Conservation (phyloP, 2,329 filamentous ascomycete species). For the Amauroascus verrucosus region DNA sequence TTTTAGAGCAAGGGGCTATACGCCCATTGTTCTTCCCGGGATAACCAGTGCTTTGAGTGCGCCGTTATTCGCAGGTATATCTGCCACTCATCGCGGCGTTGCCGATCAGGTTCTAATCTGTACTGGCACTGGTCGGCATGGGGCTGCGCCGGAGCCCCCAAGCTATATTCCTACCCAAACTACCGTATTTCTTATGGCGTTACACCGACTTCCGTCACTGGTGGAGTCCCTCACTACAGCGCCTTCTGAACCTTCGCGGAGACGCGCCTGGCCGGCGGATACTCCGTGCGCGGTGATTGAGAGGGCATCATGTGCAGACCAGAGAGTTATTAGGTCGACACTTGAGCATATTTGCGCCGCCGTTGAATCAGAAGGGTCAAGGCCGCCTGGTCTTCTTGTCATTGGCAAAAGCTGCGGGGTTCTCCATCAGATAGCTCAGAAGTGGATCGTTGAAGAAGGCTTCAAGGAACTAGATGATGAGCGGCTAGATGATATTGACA, state of each 20-base stretch:
- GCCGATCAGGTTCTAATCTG: constrained; percentile 93
- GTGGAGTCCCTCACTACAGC: constrained; percentile 55
- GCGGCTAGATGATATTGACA: constrained; percentile 17
- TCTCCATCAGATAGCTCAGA: constrained; percentile 51
- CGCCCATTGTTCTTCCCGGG: constrained; percentile 68
- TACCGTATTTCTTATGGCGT: constrained; percentile 87
- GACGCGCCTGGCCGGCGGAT: constrained; percentile 53
- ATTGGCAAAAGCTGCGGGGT: constrained; percentile 77
- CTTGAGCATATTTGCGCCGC: constrained; percentile 68
- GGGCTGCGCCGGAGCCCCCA: constrained; percentile 69
- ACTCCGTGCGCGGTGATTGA: constrained; percentile 91
- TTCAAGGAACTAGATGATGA: constrained; percentile 59
- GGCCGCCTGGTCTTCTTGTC: constrained; percentile 80
- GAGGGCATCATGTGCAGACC: constrained; percentile 85
- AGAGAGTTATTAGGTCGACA: constrained; percentile 82
- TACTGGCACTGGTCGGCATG: constrained; percentile 89
- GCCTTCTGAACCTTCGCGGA: constrained; percentile 20
- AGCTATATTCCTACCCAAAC: constrained; percentile 67
- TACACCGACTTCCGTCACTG: constrained; percentile 70
- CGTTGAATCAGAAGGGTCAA: constrained; percentile 76
- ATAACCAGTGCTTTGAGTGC: constrained; percentile 82
- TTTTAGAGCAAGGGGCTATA: constrained; percentile 63
- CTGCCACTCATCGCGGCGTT: constrained; percentile 77
- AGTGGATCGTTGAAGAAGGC: constrained; percentile 81
- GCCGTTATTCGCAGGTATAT: constrained; percentile 78